These are phyloP conservation scores for Phaffia australis DNA, from an alignment of 768 basidiomycete species.

Conservation along the genomic window DNA sequence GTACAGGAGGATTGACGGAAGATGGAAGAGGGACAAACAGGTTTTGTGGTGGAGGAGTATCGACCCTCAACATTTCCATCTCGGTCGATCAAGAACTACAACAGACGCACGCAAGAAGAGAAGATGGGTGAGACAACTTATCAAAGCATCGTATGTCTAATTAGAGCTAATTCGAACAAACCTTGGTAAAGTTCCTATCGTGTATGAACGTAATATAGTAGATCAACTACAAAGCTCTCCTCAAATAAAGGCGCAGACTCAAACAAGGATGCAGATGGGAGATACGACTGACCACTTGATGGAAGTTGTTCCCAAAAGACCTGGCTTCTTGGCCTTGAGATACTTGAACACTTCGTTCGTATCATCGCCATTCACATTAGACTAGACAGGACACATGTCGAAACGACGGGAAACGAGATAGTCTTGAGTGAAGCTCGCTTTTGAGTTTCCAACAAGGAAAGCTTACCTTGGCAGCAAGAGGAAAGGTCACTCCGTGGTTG, in stretches of 20 bases:
- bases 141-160: not conserved
- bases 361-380: slow-evolving; percentile 74
- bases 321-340: slow-evolving; percentile 7
- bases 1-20: not conserved
- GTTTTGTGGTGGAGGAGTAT: slow-evolving; percentile 9
- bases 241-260: too few relatives aligned
- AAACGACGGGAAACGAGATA: not conserved
- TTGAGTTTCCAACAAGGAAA: not conserved
- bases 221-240: too few relatives aligned
- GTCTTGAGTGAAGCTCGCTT: too few relatives aligned
- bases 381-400: slow-evolving; percentile 17
- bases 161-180: too few relatives aligned
- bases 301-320: too few relatives aligned
- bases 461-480: slow-evolving; percentile 64
- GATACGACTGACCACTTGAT: too few relatives aligned
- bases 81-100: not conserved
- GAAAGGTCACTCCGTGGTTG: slow-evolving; percentile 84
- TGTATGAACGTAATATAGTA: too few relatives aligned
- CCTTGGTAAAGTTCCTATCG: too few relatives aligned
- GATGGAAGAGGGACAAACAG: not conserved
- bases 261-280: too few relatives aligned
- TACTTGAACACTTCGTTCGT: slow-evolving; percentile 50
- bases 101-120: not conserved
- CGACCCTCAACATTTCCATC: slow-evolving; percentile 5
- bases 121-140: not conserved